These are phyloP conservation scores for Ligustrum vulgare DNA, from an alignment of 257 asterid genomes.

Conservation along the genomic window DNA sequence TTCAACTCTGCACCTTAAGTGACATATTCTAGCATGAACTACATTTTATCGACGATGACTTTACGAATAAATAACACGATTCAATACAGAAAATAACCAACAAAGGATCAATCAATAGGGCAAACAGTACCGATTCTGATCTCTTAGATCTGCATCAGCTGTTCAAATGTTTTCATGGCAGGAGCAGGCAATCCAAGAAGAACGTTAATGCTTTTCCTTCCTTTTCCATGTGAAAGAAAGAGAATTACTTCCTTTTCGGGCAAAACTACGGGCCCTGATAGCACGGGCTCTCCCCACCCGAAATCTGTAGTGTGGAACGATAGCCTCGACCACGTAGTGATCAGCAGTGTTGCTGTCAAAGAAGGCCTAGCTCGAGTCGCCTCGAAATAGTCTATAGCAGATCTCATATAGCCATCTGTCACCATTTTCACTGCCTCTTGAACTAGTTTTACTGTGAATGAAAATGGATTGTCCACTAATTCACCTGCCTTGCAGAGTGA, in stretches of 20 bases:
- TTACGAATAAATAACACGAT: not conserved
- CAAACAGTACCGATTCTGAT: not conserved
- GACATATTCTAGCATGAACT: not conserved
- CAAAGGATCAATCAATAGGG: not conserved
- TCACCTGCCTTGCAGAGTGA: conserved; percentile 24
- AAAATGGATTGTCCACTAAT: conserved; percentile 17
- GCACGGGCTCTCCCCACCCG: conserved; percentile 30
- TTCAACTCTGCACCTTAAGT: not conserved
- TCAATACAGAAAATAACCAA: not conserved
- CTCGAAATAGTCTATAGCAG: conserved; percentile 27
- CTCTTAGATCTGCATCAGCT: conserved; percentile 17
- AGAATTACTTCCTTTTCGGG: conserved; percentile 24
- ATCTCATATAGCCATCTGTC: conserved; percentile 17
- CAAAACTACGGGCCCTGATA: conserved; percentile 22
- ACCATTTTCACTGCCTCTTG: conserved; percentile 24
- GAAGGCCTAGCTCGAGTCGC: conserved; percentile 28
- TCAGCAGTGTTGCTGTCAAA: conserved; percentile 15
- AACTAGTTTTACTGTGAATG: conserved; percentile 16
- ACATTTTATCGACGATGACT: not conserved
- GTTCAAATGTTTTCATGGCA: conserved; percentile 29
- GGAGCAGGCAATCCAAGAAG: conserved; percentile 25
- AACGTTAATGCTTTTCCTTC: conserved; percentile 14
- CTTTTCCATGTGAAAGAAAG: conserved; percentile 23
- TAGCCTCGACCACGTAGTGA: conserved; percentile 23
- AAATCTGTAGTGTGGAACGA: conserved; percentile 23